A percentile compares a stretch with the other conserved stretches of the same genome.
phyloP scores from a whole-genome alignment of 1,284 basidiomycete species.

The Omphalotus olearius region DNA sequence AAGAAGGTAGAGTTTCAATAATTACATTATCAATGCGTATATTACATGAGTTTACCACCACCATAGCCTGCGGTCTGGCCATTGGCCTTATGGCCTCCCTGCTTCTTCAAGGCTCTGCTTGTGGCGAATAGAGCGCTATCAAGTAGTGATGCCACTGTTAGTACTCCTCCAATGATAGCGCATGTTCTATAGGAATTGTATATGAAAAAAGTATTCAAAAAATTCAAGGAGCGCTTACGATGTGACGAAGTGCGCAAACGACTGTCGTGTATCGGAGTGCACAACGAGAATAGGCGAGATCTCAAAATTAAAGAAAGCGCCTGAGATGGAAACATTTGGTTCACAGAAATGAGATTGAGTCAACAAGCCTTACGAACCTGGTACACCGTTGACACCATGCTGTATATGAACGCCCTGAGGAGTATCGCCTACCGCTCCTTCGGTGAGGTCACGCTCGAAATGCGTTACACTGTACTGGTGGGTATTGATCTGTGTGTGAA shows the following conservation, averaged over 20 bases:
- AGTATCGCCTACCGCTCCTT: constrained; percentile 58
- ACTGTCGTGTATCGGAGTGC: constrained; percentile 87
- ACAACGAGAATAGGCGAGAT: constrained; percentile 96
- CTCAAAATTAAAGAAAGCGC: constrained; percentile 95
- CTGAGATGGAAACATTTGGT: constrained; percentile 25
- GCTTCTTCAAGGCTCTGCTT: constrained; percentile 62
- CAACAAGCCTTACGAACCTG: constrained; percentile 43
- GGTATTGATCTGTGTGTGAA: constrained; percentile 54
- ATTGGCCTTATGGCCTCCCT: constrained; percentile 21
- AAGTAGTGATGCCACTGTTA: constrained; percentile 92
- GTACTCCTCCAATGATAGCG: constrained; percentile 94
- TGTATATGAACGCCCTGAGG: constrained; percentile 73
- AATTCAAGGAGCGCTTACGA: constrained; percentile 58
- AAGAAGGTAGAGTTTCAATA: too few species aligned
- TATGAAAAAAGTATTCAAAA: not conserved
- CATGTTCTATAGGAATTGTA: constrained; percentile 64
- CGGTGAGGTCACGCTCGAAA: constrained; percentile 87
- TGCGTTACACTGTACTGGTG: constrained; percentile 95
- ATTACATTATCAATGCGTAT: not conserved
- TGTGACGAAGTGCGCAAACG: constrained; percentile 95
- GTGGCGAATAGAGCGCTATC: constrained; percentile 87
- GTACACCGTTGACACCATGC: constrained; percentile 78
- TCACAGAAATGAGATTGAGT: not conserved
- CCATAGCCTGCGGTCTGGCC: not conserved
- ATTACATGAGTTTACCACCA: constrained; percentile 3